Evolutionary conservation across 306 rosid genomes (phyloP), one percentile per base, ranked within the genome.

Genomic region (Quercus alba): DNA sequence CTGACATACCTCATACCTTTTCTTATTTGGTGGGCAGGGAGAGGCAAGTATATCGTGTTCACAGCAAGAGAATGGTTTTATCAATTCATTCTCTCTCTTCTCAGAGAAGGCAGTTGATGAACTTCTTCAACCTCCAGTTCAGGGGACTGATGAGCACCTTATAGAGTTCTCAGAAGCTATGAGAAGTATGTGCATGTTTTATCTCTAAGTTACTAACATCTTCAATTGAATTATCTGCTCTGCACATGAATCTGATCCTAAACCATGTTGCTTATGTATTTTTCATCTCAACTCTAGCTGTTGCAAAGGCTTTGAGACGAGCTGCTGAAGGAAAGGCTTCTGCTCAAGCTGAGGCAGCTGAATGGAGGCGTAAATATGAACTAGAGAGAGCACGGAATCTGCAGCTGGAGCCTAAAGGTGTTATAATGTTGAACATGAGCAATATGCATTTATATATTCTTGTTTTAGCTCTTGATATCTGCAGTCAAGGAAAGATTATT

Each of bases 331-430:
- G 94, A 63, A 95, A 95, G 84, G 98, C 98, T 77, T 83, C 91
- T 79, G 97, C 98, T 81, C 96, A 95, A 81, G 94, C 94, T 58
- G 99, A 93, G 91, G 99, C 98, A 70, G 92, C 90, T 75, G 99
- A 91, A 82, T 95, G 99, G 99, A 93, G 89, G 89, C 98, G 93
- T 26, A 95, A 91, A 93, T 95, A 78, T 82, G 98, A 93, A 78
- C 78, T 90, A 88, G 99, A 95, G 93, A 89, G 88, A 89, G 79
- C 69, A 13, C 85, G 89, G 73, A 93, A 91, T 86, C 82, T 86
- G 78, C 91, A 72, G 77, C 58, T 90, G 80, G 97, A 91, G 56
- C 44, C 35, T 26, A 85, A 84, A 95, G 99, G 97, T 94, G 82
- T 56, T 76, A 64, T 72, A 21, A 71, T 67, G 7, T 19, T 41